These are phyloP conservation scores for Tricholoma sp. DNA, from an alignment of 768 basidiomycete genomes.

Conservation along the genomic window DNA sequence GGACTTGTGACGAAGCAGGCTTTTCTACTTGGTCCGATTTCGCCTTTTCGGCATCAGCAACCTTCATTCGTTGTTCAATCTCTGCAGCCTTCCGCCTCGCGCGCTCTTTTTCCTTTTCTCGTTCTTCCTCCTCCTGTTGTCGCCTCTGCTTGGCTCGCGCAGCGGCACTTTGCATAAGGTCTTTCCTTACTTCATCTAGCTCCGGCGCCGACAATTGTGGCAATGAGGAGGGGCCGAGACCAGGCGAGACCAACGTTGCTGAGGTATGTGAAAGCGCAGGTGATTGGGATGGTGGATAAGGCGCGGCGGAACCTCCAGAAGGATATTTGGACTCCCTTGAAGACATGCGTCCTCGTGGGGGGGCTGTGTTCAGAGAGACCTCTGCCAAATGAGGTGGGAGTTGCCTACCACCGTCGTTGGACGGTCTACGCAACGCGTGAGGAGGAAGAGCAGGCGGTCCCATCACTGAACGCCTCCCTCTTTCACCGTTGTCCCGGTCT, in stretches of 20 bases:
- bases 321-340: slow-evolving; percentile 39
- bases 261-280: slow-evolving; percentile 40
- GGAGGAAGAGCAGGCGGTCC: slow-evolving; percentile 46
- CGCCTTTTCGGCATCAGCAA: slow-evolving; percentile 32
- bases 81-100: slow-evolving; percentile 77
- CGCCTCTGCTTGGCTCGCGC: slow-evolving; percentile 77
- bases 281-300: slow-evolving; percentile 36
- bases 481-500: slow-evolving; percentile 28
- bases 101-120: slow-evolving; percentile 74
- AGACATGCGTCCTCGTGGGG: slow-evolving; percentile 32
- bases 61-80: slow-evolving; percentile 62
- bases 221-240: slow-evolving; percentile 23
- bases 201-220: slow-evolving; percentile 35
- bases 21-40: slow-evolving; percentile 20
- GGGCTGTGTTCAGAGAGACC: slow-evolving; percentile 20
- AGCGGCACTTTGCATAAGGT: slow-evolving; percentile 79
- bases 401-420: slow-evolving; percentile 43
- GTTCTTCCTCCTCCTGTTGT: slow-evolving; percentile 78
- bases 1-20: slow-evolving; percentile 9
- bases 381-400: slow-evolving; percentile 54
- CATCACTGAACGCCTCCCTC: slow-evolving; percentile 43
- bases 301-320: slow-evolving; percentile 24
- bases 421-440: slow-evolving; percentile 27
- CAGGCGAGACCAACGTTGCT: slow-evolving; percentile 31
- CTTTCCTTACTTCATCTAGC: slow-evolving; percentile 64